Base-by-base conservation (phyloP, 305 asterid species). In the Coffea humblotiana region DNA sequence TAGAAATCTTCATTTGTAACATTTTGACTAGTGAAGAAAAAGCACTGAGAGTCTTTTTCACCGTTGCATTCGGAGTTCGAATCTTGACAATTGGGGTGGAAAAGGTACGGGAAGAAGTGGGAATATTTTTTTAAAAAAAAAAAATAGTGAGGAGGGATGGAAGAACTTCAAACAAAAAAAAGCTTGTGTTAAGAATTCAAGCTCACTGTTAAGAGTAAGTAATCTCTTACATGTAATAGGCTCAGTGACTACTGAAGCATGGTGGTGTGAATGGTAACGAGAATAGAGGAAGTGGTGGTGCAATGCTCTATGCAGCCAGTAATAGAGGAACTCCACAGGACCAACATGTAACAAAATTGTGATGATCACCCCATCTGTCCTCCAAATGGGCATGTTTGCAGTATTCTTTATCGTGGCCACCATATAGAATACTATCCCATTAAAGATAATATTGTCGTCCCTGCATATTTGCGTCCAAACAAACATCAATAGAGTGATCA, bases 221-320 rank as follows among this genome's bases (percentile, higher is more conserved):
- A 27, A 56, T 4, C 40, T 58, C 88, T 84, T 88, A 92, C 96
- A 94, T 9, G 99, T 93, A 14, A 91, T 91, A 61, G 99, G 99
- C 83, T 95, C 98, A 0, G 99, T 95, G 81, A 86, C 97, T 27
- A 95, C 84, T 85, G 99, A 95, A 54, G 99, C 88, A 82, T 95
- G 99, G 83, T 95, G 99, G 85, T 95, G 98, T 78, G 95, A 91
- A 47, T 95, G 99, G 87, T 95, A 95, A 83, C 97, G 94, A 11
- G 97, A 84, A 89, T 95, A 95, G 76, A 95, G 93, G 61, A 80
- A 92, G 83, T 95, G 98, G 87, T 93, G 97, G 87, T 95, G 99
- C 86, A 95, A 63, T 61, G 99, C 98, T 77, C 97, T 75, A 74
- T 95, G 99, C 76, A 95, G 81, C 99, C 99, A 95, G 60, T 95